Base-by-base conservation (phyloP, 768 basidiomycete genomes). In the Russula compacta region DNA sequence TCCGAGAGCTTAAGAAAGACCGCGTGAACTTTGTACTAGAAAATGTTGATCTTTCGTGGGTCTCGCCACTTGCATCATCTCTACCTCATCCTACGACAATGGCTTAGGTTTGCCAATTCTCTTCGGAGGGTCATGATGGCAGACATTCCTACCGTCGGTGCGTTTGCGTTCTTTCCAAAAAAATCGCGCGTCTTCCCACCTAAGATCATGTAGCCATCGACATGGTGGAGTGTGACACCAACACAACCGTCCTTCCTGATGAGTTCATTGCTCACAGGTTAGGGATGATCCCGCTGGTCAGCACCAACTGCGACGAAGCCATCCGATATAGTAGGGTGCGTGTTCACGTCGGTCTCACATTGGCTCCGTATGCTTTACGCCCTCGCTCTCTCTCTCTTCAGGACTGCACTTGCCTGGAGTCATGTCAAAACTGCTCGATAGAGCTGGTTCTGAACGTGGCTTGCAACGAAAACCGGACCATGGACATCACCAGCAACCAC, bases 231-330 rank as follows among this genome's bases (percentile, higher is more conserved):
- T 88, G 98, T 65, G 82, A 87, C 61, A 81, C 81, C 58, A 99
- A 99, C 72, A 93, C 92, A 5, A 85, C 91, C 2, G 95, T 97
- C 4, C 76, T 99, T 21, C 92, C 95, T 2, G 97, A 99, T 74
- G 97, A 99, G 75, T 97, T 94, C 76, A 88, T 99, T 63, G 92
- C 94, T 0, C 97, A 99, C 73, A 84, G 97, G 53, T 78, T 99
- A 35, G 97, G 97, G 24, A 88, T 97, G 83, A 80, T 99, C 33
- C 97, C 97, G 8, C 78, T 99, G 24, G 78, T 87, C 53, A 95
- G 92, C 73, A 78, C 84, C 42, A 90, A 89, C 66, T 95, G 92
- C 67, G 91, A 93, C 63, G 90, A 92, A 69, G 90, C 83, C 21
- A 89, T 98, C 72, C 80, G 86, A 63, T 87, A 87, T 67, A 86